Conservation (phyloP, 768 basidiomycete species). For the Lentinus brumalis region DNA sequence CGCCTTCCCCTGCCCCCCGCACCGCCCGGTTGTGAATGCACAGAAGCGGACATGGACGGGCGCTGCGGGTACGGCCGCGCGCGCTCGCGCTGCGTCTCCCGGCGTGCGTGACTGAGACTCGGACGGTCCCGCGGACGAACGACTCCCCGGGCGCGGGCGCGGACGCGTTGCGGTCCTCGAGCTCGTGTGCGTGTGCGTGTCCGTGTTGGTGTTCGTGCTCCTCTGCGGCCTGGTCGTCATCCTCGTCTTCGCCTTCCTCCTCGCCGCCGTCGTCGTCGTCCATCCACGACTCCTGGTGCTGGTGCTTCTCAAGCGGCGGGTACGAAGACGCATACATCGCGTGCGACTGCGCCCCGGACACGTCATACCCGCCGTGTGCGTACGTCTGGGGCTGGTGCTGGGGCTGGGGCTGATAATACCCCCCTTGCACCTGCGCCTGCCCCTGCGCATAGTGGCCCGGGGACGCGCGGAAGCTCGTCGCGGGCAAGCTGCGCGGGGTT, state of each 20-base stretch:
- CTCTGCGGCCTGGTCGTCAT: not conserved
- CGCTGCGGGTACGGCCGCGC: not conserved
- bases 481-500: slow-evolving; percentile 18
- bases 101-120: not conserved
- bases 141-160: slow-evolving; percentile 9
- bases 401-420: not conserved
- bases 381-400: not conserved
- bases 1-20: not conserved
- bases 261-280: not conserved
- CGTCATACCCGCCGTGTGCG: not conserved
- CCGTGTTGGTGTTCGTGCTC: not conserved
- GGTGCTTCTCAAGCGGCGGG: not conserved
- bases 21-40: too few relatives aligned
- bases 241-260: not conserved
- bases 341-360: not conserved
- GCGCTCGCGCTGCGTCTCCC: not conserved
- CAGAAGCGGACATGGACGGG: too few relatives aligned
- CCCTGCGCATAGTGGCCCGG: not conserved
- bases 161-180: not conserved
- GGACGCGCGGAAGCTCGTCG: too few relatives aligned
- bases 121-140: slow-evolving; percentile 12
- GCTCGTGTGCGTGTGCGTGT: not conserved
- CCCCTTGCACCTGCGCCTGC: not conserved
- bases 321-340: not conserved
- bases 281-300: not conserved